phyloP scores from a whole-genome alignment of 345 rosid species.

The Melastoma malabathricum region DNA sequence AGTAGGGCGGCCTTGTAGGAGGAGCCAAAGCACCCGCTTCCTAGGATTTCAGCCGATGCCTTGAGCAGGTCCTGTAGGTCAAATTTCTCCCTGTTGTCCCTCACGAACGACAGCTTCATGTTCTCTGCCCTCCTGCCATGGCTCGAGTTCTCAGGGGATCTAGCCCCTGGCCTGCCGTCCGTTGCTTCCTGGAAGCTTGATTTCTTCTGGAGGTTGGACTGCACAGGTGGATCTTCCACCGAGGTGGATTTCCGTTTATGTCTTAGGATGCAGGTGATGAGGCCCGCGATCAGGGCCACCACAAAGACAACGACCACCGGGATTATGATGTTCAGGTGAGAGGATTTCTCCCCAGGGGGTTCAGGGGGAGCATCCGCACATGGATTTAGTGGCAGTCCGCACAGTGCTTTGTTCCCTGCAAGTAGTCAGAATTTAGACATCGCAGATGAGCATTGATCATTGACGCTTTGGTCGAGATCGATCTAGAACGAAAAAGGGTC shows the following conservation, averaged over 20 bases:
- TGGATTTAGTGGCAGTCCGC: conserved; percentile 56
- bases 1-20: conserved; percentile 59
- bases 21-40: conserved; percentile 68
- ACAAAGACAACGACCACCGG: conserved; percentile 10
- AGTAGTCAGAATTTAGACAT: not conserved
- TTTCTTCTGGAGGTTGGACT: not conserved
- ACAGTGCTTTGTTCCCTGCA: conserved; percentile 49
- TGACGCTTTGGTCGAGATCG: not conserved
- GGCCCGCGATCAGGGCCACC: conserved; percentile 4
- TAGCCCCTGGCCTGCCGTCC: too few species aligned
- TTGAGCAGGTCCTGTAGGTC: conserved; percentile 67
- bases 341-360: conserved; percentile 19
- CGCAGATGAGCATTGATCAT: not conserved
- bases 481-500: not conserved
- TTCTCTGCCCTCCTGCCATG: conserved; percentile 15
- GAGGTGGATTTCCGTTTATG: too few species aligned
- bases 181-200: conserved; percentile 8
- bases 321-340: conserved; percentile 18
- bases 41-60: conserved; percentile 69
- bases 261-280: too few species aligned
- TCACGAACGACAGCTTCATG: conserved; percentile 39
- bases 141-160: too few species aligned
- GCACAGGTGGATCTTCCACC: too few species aligned
- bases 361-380: conserved; percentile 17
- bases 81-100: conserved; percentile 39